These are phyloP conservation scores for Colletotrichum sp. DNA, from an alignment of 2,329 filamentous ascomycete genomes.

Conservation along the genomic window DNA sequence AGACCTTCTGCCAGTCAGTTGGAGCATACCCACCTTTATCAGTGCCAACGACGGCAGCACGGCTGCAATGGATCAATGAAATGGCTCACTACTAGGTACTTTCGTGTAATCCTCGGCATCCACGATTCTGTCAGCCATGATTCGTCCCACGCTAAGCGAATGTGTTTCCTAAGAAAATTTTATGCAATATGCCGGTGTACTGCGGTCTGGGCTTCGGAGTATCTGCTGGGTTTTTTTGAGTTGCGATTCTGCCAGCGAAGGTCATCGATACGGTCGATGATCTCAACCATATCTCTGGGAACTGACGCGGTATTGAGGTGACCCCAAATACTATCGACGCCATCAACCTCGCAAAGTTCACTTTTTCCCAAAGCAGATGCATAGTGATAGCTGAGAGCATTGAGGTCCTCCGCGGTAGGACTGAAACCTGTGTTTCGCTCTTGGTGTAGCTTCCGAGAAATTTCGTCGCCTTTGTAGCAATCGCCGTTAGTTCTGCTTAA, in stretches of 20 bases:
- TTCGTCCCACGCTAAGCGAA: conserved; percentile 39
- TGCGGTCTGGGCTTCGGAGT: conserved; percentile 28
- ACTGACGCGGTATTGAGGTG: conserved; percentile 33
- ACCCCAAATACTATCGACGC: conserved; percentile 22
- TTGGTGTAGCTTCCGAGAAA: conserved; percentile 27
- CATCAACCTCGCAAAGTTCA: conserved; percentile 24
- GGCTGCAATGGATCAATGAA: too few species aligned
- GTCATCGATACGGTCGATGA: conserved; percentile 34
- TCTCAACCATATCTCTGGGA: conserved; percentile 36
- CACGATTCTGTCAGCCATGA: conserved; percentile 36
- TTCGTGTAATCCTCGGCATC: conserved; percentile 30
- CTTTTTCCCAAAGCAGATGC: conserved; percentile 24
- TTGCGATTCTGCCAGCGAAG: background rate
- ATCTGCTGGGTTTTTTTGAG: background rate
- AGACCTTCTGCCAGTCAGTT: too few species aligned
- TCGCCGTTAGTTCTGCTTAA: conserved; percentile 33
- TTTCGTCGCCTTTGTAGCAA: conserved; percentile 31
- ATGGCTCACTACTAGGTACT: background rate
- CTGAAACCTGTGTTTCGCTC: conserved; percentile 18
- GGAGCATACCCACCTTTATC: too few species aligned
- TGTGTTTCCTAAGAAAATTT: conserved; percentile 36
- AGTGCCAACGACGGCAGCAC: too few species aligned
- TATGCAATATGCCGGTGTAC: conserved; percentile 52
- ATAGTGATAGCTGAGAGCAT: conserved; percentile 1
- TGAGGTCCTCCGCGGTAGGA: background rate